A percentile compares a stretch with the other conserved stretches of the same genome.
phyloP scores from a whole-genome alignment of 768 basidiomycete genomes.

The Leccinum arenicola region DNA sequence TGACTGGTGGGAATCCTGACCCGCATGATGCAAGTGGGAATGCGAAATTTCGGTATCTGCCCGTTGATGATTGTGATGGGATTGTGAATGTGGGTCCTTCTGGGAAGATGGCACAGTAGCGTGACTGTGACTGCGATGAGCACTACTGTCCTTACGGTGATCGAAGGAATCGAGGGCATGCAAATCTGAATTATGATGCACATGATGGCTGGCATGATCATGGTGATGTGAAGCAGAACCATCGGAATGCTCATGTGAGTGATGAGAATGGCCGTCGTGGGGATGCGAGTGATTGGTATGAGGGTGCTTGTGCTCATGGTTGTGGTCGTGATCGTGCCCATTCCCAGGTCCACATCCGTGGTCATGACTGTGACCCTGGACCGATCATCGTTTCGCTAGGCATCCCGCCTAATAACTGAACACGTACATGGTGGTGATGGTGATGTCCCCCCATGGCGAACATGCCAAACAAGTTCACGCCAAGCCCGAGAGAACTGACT shows the following conservation, averaged over 20 bases:
- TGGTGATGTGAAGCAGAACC: slow-evolving; percentile 15
- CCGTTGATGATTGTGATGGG: slow-evolving; percentile 23
- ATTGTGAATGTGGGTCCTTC: slow-evolving; percentile 27
- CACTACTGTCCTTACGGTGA: slow-evolving; percentile 8
- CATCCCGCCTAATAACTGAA: neutral
- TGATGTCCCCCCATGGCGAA: slow-evolving; percentile 98
- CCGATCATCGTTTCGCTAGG: neutral
- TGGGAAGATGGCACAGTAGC: slow-evolving; percentile 6
- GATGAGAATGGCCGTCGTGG: slow-evolving; percentile 30
- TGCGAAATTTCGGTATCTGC: slow-evolving; percentile 25
- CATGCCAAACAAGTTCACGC: slow-evolving; percentile 97
- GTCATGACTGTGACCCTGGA: slow-evolving; percentile 19
- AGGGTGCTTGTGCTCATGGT: slow-evolving; percentile 30
- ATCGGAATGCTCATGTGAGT: slow-evolving; percentile 9
- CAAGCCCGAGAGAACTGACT: slow-evolving; percentile 85
- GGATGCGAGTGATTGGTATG: slow-evolving; percentile 35
- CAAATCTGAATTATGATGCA: slow-evolving; percentile 16
- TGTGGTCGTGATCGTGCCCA: slow-evolving; percentile 14
- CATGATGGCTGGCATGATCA: slow-evolving; percentile 21
- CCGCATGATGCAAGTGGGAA: slow-evolving; percentile 22
- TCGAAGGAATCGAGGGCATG: slow-evolving; percentile 10
- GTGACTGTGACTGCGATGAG: slow-evolving; percentile 21
- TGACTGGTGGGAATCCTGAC: slow-evolving; percentile 28
- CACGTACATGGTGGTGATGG: slow-evolving; percentile 62
- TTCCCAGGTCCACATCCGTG: slow-evolving; percentile 17